Base-by-base conservation (phyloP, 164 flowering plant genomes). In the Berberis vulgaris region DNA sequence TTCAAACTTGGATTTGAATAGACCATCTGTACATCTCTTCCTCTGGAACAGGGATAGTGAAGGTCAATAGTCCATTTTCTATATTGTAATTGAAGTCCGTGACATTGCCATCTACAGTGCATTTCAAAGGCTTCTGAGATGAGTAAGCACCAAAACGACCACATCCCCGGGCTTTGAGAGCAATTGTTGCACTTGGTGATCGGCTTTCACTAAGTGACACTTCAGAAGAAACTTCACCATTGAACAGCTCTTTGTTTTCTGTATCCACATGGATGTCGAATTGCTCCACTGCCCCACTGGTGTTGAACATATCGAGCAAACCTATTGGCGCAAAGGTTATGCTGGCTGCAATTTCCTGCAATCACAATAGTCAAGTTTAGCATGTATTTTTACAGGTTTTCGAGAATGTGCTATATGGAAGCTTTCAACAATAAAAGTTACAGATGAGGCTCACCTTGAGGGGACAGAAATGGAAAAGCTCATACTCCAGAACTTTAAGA, bases 291-390 rank as follows among this genome's bases (percentile, higher is more conserved):
- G 97, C 97, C 6, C 93, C 96, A 45, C 88, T 66, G 38, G 77
- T 1, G 73, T 94, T 94, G 82, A 87, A 87, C 99, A 94, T 91
- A 76, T 91, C 83, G 5, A 94, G 83, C 68, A 94, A 73, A 11
- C 99, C 99, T 9, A 94, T 84, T 5, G 96, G 87, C 0, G 97
- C 96, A 72, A 94, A 84, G 9, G 89, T 78, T 52, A 86, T 80
- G 77, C 59, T 77, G 57, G 73, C 52, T 5, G 85, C 47, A 47
- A 93, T 80, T 59, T 86, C 90, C 97, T 93, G 83, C 64, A 73
- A 5, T 11, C 26, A 63, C 52, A 49, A 6, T 49, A 49, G 52
- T 49, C 11, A 49, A 11, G 52, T 6, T 49, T 49, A 49, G 39
- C 39, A 54, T 10, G 57, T 10, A 4, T 10, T 49, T 49, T 6